These are phyloP conservation scores for Backusella tuberculispora DNA, from an alignment of 192 early-diverging fungal genomes.

Conservation along the genomic window DNA sequence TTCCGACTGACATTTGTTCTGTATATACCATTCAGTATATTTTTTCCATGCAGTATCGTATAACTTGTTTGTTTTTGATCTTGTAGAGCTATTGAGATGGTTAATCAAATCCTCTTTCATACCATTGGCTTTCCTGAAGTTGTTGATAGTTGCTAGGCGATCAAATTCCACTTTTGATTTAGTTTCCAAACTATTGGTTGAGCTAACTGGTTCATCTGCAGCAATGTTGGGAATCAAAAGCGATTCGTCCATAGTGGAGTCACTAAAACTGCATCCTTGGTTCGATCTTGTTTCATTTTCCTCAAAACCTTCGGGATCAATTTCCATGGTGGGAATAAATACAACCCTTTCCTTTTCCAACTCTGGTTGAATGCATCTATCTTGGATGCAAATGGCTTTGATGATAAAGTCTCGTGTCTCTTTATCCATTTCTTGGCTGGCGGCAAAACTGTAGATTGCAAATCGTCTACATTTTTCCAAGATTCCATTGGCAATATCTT, in stretches of 20 bases:
- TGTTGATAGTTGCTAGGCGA: slow-evolving; percentile 18
- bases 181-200: neutral
- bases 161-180: neutral
- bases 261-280: neutral
- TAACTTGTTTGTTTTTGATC: neutral
- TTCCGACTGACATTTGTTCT: neutral
- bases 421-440: no score
- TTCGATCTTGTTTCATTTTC: neutral
- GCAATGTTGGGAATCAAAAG: slow-evolving; percentile 5
- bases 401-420: no score
- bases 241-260: neutral
- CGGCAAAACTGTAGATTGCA: no score
- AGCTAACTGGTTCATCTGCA: neutral
- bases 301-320: neutral
- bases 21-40: neutral
- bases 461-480: no score
- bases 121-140: slow-evolving; percentile 1
- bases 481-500: no score
- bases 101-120: neutral
- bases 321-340: slow-evolving; percentile 5
- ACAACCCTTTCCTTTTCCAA: slow-evolving; percentile 5
- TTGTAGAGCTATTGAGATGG: neutral
- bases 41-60: slow-evolving; percentile 4
- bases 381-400: neutral
- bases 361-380: slow-evolving; percentile 15